A percentile compares a stretch with the other conserved stretches of the same genome.
Conservation (phyloP, 805 yeast species). For the Brettanomyces custersianus region DNA sequence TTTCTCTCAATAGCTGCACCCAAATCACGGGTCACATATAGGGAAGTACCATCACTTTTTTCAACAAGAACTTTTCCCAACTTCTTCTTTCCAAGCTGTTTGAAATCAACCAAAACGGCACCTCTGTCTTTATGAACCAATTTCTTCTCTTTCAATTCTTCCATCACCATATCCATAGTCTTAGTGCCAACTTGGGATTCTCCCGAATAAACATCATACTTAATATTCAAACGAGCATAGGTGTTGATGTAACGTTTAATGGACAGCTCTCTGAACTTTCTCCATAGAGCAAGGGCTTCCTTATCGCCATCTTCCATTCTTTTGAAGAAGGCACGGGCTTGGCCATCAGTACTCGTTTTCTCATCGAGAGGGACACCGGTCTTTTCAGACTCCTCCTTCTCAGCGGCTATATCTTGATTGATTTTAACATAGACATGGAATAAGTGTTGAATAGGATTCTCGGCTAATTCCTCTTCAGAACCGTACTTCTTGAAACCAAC, state of each 20-base stretch:
- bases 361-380: constrained; percentile 43
- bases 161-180: constrained; percentile 56
- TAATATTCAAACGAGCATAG: constrained; percentile 85
- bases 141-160: constrained; percentile 54
- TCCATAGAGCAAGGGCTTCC: constrained; percentile 71
- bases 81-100: constrained; percentile 71
- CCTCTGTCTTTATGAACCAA: constrained; percentile 83
- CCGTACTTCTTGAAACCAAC: constrained; percentile 89
- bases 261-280: constrained; percentile 80
- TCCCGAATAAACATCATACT: constrained; percentile 85
- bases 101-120: constrained; percentile 79
- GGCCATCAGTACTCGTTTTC: constrained; percentile 54
- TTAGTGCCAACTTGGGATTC: constrained; percentile 87
- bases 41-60: constrained; percentile 91
- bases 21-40: constrained; percentile 91
- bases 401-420: constrained; percentile 65
- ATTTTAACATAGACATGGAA: constrained; percentile 88
- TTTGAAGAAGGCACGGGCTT: constrained; percentile 82
- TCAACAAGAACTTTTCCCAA: constrained; percentile 88
- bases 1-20: constrained; percentile 94
- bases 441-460: constrained; percentile 88
- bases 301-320: constrained; percentile 91
- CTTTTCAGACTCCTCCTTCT: constrained; percentile 43
- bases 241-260: constrained; percentile 80
- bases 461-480: constrained; percentile 53